These are phyloP conservation scores for Hypoxylon fuscum DNA, from an alignment of 495 filamentous ascomycete species.

Conservation along the genomic window DNA sequence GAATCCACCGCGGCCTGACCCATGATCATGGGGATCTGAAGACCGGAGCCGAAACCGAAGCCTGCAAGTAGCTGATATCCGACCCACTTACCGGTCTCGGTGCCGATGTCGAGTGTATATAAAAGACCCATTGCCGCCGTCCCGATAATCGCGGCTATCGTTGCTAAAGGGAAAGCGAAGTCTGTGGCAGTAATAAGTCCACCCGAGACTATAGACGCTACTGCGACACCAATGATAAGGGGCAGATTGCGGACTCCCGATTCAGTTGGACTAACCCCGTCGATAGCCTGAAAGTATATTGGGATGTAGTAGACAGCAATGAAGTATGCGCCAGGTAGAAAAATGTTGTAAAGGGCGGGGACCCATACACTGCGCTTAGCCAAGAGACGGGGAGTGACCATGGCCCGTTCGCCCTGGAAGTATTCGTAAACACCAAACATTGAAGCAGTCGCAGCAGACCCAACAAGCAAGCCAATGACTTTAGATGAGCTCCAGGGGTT, in stretches of 20 bases:
- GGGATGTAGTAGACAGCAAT: conserved; percentile 68
- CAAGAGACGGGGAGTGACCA: conserved; percentile 56
- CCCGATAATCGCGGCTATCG: conserved; percentile 37
- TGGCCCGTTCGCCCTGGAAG: conserved; percentile 53
- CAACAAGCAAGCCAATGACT: conserved; percentile 60
- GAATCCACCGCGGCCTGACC: conserved; percentile 60
- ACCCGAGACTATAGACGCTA: conserved; percentile 47
- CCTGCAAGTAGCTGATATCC: conserved; percentile 70
- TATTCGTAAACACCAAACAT: conserved; percentile 45
- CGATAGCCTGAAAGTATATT: conserved; percentile 69
- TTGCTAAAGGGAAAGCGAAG: conserved; percentile 46
- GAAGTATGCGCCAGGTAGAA: conserved; percentile 41
- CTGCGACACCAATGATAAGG: conserved; percentile 51
- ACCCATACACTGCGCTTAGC: conserved; percentile 45
- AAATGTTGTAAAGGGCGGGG: not conserved
- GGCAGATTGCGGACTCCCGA: conserved; percentile 66
- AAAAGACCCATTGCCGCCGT: conserved; percentile 37
- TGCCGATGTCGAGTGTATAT: conserved; percentile 59
- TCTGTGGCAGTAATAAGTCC: conserved; percentile 45
- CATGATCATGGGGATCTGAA: conserved; percentile 61
- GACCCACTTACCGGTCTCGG: conserved; percentile 61
- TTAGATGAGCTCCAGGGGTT: conserved; percentile 53
- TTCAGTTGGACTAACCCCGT: conserved; percentile 52
- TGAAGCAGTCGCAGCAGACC: conserved; percentile 42
- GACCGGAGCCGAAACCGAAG: conserved; percentile 61